phyloP scores from a whole-genome alignment of 2,329 filamentous ascomycete species.

The Emergomyces orientalis region DNA sequence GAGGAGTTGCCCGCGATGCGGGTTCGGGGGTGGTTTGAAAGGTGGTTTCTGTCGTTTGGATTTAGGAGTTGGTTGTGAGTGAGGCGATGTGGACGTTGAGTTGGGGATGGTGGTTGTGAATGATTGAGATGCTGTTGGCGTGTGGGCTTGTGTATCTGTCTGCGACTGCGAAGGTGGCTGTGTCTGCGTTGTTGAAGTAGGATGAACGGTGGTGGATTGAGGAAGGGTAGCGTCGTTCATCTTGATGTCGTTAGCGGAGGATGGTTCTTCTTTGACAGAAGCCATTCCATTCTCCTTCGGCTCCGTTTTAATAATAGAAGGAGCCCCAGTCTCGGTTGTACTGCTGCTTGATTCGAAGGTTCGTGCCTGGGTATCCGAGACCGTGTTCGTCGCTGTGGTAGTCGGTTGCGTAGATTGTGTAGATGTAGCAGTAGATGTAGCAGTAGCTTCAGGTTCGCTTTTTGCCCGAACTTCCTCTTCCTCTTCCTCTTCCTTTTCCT shows the following conservation, averaged over 20 bases:
- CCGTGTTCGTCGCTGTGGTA: neutral
- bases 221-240: neutral
- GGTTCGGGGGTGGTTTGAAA: conserved; percentile 35
- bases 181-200: neutral
- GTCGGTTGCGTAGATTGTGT: neutral
- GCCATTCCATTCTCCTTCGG: neutral
- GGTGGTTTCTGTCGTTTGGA: conserved; percentile 4
- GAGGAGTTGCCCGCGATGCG: conserved; percentile 39
- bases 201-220: neutral
- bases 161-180: neutral
- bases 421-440: neutral
- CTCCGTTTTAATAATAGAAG: neutral
- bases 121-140: neutral
- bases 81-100: neutral
- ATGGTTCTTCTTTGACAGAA: neutral
- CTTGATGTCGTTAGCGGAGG: neutral
- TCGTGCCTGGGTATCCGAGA: neutral
- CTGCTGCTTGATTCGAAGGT: neutral
- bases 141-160: neutral
- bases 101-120: neutral
- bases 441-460: neutral
- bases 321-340: neutral
- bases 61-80: neutral
- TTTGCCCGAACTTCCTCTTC: neutral
- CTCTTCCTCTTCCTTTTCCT: conserved; percentile 19